Base-by-base conservation (phyloP, 768 basidiomycete genomes). In the Boletus reticuloceps region DNA sequence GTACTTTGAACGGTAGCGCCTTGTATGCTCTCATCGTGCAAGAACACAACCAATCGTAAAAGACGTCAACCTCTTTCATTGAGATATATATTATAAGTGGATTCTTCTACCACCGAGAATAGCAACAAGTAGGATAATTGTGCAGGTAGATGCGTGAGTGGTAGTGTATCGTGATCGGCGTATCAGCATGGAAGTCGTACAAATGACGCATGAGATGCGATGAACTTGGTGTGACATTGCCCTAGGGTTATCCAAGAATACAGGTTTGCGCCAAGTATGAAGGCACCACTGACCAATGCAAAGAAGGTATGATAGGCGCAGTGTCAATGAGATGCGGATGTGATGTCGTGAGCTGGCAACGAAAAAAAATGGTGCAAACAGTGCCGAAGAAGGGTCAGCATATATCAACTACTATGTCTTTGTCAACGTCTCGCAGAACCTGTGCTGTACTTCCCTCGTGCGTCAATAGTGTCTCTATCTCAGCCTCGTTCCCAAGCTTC, bases 321-420 rank as follows among this genome's bases (percentile, higher is more conserved):
- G 29, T 55, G 61, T 46, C 38, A 40, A 29, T 54, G 55, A 54
- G 43, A 59, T 69, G 61, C 41, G 31, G 22, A 54, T 68, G 61
- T 51, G 48, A 38, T 36, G 32, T 32, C 56, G 45, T 32, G 40
- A n/a, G 29, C 31, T 42, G 51, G 54, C 48, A 50, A 42, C 38
- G 58, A n/a, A 55, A 49, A 41, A 49, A 41, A n/a, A 47, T 3
- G 38, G 29, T 22, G 22, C 17, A n/a, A 47, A 55, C 7, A 27
- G n/a, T 31, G 43, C 45, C 17, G 6, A 22, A 50, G 40, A 31
- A 34, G 9, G 16, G 38, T 66, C 54, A 69, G 50, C 68, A 70
- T 12, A 69, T 58, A 16, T 69, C 66, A 36, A 70, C 53, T 48
- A 70, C 68, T 29, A 69, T 61, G 52, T 69, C 68, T 61, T 69